Conservation (phyloP, 2,329 filamentous ascomycete genomes). For the Stenocarpella maydis region DNA sequence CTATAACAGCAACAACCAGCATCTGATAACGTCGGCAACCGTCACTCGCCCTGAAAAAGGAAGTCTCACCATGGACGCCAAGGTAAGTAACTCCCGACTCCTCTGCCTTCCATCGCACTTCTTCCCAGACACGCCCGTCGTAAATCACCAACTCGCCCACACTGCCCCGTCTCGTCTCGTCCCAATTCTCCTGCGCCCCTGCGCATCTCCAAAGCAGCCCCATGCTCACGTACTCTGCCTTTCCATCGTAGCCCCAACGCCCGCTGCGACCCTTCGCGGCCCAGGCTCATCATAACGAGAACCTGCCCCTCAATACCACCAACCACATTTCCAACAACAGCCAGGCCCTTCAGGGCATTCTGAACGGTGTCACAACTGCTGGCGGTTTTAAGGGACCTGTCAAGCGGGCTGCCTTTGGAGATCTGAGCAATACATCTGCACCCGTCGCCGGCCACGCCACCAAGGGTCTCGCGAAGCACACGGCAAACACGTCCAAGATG, state of each 20-base stretch:
- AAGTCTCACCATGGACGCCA: constrained; percentile 49
- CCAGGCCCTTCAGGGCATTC: constrained; percentile 16
- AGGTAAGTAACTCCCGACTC: constrained; percentile 44
- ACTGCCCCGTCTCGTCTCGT: constrained; percentile 11
- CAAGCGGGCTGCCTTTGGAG: constrained; percentile 82
- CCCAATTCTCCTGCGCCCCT: constrained; percentile 20
- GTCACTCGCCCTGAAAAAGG: neutral
- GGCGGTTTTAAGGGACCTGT: constrained; percentile 68
- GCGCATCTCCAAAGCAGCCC: neutral
- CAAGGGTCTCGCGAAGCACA: constrained; percentile 47
- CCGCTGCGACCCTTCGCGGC: constrained; percentile 59
- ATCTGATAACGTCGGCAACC: constrained; percentile 27
- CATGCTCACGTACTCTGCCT: constrained; percentile 35
- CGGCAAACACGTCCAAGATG: constrained; percentile 41
- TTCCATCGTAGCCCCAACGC: constrained; percentile 71
- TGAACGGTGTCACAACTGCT: constrained; percentile 52
- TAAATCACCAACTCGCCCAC: neutral
- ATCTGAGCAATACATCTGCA: constrained; percentile 76
- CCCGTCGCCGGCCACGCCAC: constrained; percentile 42
- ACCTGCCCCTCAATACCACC: constrained; percentile 51
- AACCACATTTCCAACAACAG: constrained; percentile 20
- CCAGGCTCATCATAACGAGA: constrained; percentile 67
- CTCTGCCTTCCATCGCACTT: neutral
- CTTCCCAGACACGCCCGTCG: neutral
- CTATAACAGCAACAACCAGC: constrained; percentile 35